Conservation (phyloP, 2,329 filamentous ascomycete genomes). For the Penicillium nordicum region DNA sequence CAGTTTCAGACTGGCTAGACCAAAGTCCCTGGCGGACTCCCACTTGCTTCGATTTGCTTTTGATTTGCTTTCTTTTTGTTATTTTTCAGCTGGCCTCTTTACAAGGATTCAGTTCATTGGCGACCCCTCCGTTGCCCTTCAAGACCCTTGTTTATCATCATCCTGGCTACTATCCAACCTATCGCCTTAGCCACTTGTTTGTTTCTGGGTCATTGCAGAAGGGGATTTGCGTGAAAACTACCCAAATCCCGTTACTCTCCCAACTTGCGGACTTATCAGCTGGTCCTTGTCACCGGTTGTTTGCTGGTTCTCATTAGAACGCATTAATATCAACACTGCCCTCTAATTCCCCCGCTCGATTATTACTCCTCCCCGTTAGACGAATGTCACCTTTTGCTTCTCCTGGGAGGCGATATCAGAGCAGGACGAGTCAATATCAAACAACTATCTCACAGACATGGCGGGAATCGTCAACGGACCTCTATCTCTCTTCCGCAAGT, state of each 20-base stretch:
- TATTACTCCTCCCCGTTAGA: background rate
- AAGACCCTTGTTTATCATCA: conserved; percentile 14
- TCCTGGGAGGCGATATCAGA: background rate
- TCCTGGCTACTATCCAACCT: conserved; percentile 15
- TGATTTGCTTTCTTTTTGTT: background rate
- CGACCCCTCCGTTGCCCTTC: conserved; percentile 5
- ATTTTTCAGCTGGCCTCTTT: background rate
- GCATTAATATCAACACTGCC: conserved; percentile 2
- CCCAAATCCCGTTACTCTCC: conserved; percentile 1
- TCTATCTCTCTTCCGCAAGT: conserved; percentile 31
- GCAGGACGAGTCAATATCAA: background rate
- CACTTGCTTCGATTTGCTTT: background rate
- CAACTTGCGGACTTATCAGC: background rate
- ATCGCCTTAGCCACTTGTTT: background rate
- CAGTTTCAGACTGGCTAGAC: background rate
- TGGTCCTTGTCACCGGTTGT: background rate
- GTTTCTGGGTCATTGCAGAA: conserved; percentile 9
- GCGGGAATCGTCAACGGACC: conserved; percentile 29
- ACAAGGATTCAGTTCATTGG: conserved; percentile 11
- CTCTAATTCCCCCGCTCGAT: background rate
- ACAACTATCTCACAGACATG: conserved; percentile 16
- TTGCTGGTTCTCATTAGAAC: conserved; percentile 3
- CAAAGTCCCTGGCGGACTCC: background rate
- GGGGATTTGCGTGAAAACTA: conserved; percentile 5
- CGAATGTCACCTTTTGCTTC: conserved; percentile 10